Base-by-base conservation (phyloP, 2,329 filamentous ascomycete genomes). In the Colletotrichum cuscutae region DNA sequence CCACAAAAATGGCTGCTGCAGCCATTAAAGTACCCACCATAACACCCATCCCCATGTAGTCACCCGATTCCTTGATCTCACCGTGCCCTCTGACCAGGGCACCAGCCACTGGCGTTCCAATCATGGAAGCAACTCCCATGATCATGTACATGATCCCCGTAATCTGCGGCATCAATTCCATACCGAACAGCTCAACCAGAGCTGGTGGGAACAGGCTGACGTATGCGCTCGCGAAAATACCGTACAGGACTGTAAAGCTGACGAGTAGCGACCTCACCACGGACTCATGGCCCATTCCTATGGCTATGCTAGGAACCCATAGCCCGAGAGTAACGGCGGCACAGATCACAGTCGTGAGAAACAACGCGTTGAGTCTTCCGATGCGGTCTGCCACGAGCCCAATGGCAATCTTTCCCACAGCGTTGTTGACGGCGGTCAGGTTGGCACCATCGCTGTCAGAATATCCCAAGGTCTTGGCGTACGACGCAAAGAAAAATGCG, bases 371-470 rank as follows among this genome's bases (percentile, higher is more conserved):
- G 19, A 84, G 76, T 13, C 83, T 71, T 12, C 84, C 84, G 12
- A 81, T 75, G 5, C 79, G 77, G 71, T 85, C 84, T 3, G 83
- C 82, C 3, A 79, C 72, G 54, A 80, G 78, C 1, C 83, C 82
- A 67, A 84, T 81, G 1, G 78, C 76, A 4, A 85, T 79, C 65
- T 82, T 82, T 2, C 81, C 82, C 5, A 81, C 71, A 2, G 81
- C 81, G 70, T 84, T 85, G 30, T 79, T 82, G 4, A 84, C 76
- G 5, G 82, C 78, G 46, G 84, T 82, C 19, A 85, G 80, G 24
- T 80, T 84, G 0, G 82, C 81, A 0, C 80, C 82, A 12, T 79
- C 79, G 1, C 77, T 75, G 13, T 77, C 76, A 26, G 77, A 79
- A 13, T 84, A 84, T 5, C 82, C 83, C 35, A 84, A 72, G 76